Conservation (phyloP, 176 grass and related monocot species). For the Typha latifolia region DNA sequence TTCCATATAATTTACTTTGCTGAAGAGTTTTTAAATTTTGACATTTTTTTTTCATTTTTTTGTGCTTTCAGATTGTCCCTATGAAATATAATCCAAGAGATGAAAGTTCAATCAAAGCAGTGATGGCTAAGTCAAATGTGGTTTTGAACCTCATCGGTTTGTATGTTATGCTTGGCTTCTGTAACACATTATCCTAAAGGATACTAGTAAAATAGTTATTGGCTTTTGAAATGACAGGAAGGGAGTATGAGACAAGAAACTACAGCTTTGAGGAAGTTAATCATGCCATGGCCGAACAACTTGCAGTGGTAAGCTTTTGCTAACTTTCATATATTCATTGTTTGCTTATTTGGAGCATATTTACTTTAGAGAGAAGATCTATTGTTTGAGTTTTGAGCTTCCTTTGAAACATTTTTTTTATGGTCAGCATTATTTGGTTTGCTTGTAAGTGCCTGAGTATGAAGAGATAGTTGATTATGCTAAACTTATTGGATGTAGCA, state of each 20-base stretch:
- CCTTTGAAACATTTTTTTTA: neutral
- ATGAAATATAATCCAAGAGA: slow-evolving; percentile 95
- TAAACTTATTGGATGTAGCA: too few species aligned
- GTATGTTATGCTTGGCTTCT: slow-evolving; percentile 19
- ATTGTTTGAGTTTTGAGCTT: neutral
- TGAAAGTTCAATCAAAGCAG: slow-evolving; percentile 81
- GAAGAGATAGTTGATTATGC: too few species aligned
- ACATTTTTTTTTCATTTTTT: slow-evolving; percentile 8
- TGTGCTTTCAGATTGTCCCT: slow-evolving; percentile 63
- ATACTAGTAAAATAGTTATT: neutral
- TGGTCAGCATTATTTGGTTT: too few species aligned
- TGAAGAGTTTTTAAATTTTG: neutral
- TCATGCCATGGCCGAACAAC: slow-evolving; percentile 75
- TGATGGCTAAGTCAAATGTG: slow-evolving; percentile 94
- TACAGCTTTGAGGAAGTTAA: slow-evolving; percentile 97
- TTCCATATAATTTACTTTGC: neutral
- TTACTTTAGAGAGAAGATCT: neutral
- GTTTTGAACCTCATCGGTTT: slow-evolving; percentile 88
- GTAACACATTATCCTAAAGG: neutral
- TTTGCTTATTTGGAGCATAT: neutral
- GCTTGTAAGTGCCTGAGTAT: too few species aligned
- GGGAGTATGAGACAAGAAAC: slow-evolving; percentile 91
- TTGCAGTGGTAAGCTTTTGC: slow-evolving; percentile 58
- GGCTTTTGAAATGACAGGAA: slow-evolving; percentile 34
- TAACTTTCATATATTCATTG: neutral